Conservation (phyloP, 2,329 filamentous ascomycete species). For the Didymosphaeria variabile region DNA sequence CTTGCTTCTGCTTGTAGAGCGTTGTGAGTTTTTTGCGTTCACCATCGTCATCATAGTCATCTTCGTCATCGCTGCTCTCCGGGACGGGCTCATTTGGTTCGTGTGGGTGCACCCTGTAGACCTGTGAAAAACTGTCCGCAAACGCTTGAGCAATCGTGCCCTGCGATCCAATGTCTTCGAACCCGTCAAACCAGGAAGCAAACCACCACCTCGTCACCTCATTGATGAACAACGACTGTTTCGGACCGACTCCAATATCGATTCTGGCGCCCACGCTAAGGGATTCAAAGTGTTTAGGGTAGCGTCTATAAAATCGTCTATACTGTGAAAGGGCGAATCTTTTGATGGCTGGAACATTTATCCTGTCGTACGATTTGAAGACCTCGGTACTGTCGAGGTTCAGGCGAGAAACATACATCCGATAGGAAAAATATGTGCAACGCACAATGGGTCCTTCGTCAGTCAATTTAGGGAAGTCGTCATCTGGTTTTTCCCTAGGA, state of each 20-base stretch:
- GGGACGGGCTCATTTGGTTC: too few relatives aligned
- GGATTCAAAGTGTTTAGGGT: not conserved
- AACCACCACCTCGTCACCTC: slow-evolving; percentile 10
- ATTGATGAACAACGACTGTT: slow-evolving; percentile 1
- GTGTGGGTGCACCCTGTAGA: not conserved
- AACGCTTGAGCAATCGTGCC: not conserved
- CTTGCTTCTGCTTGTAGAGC: not conserved
- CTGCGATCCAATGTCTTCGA: not conserved
- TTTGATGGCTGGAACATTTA: not conserved
- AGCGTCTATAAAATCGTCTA: not conserved
- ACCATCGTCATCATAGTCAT: not conserved
- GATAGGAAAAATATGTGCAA: not conserved
- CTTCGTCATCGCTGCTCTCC: not conserved
- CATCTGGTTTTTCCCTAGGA: not conserved
- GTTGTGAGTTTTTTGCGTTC: not conserved
- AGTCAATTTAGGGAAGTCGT: not conserved
- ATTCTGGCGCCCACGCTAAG: not conserved
- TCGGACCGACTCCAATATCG: not conserved
- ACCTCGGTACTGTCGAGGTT: not conserved
- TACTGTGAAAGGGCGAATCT: not conserved
- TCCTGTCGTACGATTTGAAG: not conserved
- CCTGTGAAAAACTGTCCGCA: not conserved
- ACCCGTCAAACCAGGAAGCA: not conserved
- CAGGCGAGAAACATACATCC: not conserved
- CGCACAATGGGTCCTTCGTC: not conserved